phyloP scores from a whole-genome alignment of 108 stramenopile species.

The Cyclotella choctawhatcheeana region DNA sequence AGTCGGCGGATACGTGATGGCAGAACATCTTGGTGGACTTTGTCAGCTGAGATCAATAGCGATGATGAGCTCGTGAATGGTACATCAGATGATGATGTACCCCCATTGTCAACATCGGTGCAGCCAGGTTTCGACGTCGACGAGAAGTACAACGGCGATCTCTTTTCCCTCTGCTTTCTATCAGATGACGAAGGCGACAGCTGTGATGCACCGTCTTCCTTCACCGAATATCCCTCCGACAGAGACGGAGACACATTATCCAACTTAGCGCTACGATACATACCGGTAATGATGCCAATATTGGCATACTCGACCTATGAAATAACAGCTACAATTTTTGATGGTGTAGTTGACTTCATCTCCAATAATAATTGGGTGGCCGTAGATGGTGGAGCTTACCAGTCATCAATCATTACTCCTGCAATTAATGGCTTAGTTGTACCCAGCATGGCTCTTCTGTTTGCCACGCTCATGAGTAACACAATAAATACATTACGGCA shows the following conservation, averaged over 20 bases:
- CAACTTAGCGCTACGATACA: conserved; percentile 22
- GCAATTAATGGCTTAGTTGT: conserved; percentile 65
- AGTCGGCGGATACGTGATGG: no score
- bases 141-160: neutral
- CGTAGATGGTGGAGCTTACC: conserved; percentile 80
- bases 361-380: conserved; percentile 57
- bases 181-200: neutral
- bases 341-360: conserved; percentile 36
- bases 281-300: conserved; percentile 45
- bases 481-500: conserved; percentile 60
- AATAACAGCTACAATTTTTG: conserved; percentile 35
- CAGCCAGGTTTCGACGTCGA: neutral
- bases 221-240: neutral
- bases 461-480: conserved; percentile 58
- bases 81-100: neutral
- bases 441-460: conserved; percentile 54
- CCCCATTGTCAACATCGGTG: neutral
- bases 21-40: no score
- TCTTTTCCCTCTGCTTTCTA: neutral
- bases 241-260: neutral
- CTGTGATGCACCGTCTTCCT: neutral
- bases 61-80: no score
- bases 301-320: conserved; percentile 51
- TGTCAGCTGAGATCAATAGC: neutral
- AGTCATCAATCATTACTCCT: conserved; percentile 65